A percentile compares a stretch with the other conserved stretches of the same genome.
Conservation (phyloP, 1,284 basidiomycete genomes). For the Pterula multifida region DNA sequence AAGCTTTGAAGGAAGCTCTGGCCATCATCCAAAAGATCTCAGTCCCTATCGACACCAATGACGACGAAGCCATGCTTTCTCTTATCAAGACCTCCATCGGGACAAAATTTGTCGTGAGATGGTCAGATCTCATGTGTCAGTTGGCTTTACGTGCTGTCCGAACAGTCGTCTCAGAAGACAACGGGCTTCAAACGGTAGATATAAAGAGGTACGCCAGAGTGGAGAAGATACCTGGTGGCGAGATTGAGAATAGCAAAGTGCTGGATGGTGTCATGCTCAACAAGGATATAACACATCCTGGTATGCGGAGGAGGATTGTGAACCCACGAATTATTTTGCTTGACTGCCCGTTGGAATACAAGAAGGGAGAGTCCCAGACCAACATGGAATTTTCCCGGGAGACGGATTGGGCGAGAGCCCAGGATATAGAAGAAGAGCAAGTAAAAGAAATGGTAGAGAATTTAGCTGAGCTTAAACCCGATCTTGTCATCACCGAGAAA, state of each 20-base stretch:
- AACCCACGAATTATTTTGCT: constrained; percentile 87
- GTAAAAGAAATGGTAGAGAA: constrained; percentile 83
- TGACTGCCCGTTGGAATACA: constrained; percentile 97
- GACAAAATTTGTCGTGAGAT: constrained; percentile 95
- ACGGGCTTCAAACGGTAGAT: constrained; percentile 79
- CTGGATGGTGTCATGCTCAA: constrained; percentile 93
- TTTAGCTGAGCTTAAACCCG: constrained; percentile 90
- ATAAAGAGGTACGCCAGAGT: constrained; percentile 97
- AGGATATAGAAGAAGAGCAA: constrained; percentile 97
- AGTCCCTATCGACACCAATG: constrained; percentile 78
- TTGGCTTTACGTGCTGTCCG: constrained; percentile 90
- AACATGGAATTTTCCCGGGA: constrained; percentile 98
- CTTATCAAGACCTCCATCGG: constrained; percentile 98
- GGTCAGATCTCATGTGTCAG: constrained; percentile 96
- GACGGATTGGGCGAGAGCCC: constrained; percentile 85
- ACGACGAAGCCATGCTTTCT: constrained; percentile 88
- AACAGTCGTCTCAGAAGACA: constrained; percentile 61
- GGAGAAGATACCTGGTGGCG: constrained; percentile 95
- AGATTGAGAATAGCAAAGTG: constrained; percentile 89
- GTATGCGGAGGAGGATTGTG: constrained; percentile 87
- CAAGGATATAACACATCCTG: constrained; percentile 98
- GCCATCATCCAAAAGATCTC: constrained; percentile 83
- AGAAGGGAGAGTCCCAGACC: constrained; percentile 97
- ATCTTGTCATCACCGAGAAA: constrained; percentile 95
- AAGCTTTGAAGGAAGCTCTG: constrained; percentile 86